Percentiles rank a stretch among this genome's conserved stretches.
phyloP scores from a whole-genome alignment of 106 monocot species.

The Dactylorhiza incarnata region DNA sequence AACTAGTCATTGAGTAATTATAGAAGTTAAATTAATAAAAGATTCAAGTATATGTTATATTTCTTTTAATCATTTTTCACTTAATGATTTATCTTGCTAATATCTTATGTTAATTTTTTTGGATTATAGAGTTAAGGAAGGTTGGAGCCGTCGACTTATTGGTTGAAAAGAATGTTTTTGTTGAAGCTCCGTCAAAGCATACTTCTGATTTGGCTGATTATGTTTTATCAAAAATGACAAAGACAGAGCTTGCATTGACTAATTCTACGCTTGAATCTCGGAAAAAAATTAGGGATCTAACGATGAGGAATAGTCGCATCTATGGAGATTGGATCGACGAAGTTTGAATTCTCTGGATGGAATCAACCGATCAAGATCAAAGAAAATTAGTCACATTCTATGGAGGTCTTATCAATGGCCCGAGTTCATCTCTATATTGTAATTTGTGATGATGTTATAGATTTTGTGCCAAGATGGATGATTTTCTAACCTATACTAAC shows the following conservation, averaged over 20 bases:
- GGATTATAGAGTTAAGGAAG: background rate
- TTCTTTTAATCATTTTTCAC: background rate
- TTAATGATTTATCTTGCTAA: background rate
- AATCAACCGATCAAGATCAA: background rate
- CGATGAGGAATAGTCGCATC: slow-evolving; percentile 1
- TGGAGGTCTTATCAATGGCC: no score
- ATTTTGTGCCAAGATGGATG: no score
- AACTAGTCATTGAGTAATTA: background rate
- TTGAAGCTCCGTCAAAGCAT: background rate
- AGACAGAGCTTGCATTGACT: background rate
- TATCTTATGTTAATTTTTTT: background rate
- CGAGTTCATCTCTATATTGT: no score
- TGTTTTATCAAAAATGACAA: background rate
- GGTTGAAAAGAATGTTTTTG: background rate
- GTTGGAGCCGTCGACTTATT: background rate
- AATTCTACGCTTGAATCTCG: background rate
- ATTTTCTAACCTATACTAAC: no score
- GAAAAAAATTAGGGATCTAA: background rate
- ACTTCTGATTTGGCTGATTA: background rate
- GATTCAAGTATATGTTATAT: background rate
- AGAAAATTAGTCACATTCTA: no score
- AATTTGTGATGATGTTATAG: no score
- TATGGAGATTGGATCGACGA: slow-evolving; percentile 8
- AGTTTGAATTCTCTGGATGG: background rate
- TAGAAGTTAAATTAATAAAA: background rate